phyloP scores from a whole-genome alignment of 352 stramenopile species.

The Elongisporangium prolatum region DNA sequence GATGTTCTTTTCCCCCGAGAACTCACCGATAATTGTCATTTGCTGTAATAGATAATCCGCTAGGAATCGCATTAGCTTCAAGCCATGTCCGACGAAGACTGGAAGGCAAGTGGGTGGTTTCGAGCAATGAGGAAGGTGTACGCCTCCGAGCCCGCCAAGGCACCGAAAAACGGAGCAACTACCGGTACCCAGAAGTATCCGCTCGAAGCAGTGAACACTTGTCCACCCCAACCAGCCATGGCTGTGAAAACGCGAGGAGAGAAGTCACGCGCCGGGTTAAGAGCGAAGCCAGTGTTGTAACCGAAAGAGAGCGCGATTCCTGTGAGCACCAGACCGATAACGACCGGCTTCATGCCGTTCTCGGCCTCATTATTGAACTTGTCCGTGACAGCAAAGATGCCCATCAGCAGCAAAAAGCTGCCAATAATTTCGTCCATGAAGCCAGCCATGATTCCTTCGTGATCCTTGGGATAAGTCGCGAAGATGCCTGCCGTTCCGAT shows the following conservation, averaged over 20 bases:
- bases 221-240: slow-evolving; percentile 53
- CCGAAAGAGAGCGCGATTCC: slow-evolving; percentile 75
- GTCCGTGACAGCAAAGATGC: slow-evolving; percentile 66
- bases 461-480: slow-evolving; percentile 64
- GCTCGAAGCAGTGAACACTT: slow-evolving; percentile 62
- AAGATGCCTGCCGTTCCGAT: slow-evolving; percentile 67
- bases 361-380: slow-evolving; percentile 68
- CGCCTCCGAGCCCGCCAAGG: slow-evolving; percentile 45
- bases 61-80: not conserved
- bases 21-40: not conserved
- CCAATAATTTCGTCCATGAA: slow-evolving; percentile 64
- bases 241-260: slow-evolving; percentile 59
- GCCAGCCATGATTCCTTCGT: slow-evolving; percentile 49
- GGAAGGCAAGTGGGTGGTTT: slow-evolving; percentile 33
- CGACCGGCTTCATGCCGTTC: slow-evolving; percentile 60
- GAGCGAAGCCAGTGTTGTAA: slow-evolving; percentile 77
- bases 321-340: slow-evolving; percentile 66
- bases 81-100: not conserved
- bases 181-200: slow-evolving; percentile 79
- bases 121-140: slow-evolving; percentile 64
- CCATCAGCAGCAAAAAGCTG: slow-evolving; percentile 54
- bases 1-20: not conserved
- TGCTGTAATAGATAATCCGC: not conserved
- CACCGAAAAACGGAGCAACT: slow-evolving; percentile 65
- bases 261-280: slow-evolving; percentile 71